phyloP scores from a whole-genome alignment of 1,284 basidiomycete genomes.

The Tausonia pullulans region DNA sequence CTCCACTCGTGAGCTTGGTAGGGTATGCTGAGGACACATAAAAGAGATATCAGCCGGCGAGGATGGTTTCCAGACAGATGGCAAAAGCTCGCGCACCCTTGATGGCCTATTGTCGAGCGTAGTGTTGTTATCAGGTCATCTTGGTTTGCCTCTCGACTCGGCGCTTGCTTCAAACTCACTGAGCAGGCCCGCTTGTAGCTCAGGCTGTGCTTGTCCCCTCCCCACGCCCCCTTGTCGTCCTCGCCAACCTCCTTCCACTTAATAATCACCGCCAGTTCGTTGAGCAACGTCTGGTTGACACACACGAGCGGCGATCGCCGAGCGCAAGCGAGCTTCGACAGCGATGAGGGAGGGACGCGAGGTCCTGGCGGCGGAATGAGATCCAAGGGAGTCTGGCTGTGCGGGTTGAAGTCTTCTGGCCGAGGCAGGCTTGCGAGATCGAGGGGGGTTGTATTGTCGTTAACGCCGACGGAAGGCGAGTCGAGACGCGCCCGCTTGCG shows the following conservation, averaged over 20 bases:
- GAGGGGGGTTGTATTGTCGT: too few relatives aligned
- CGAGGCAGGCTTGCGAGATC: too few relatives aligned
- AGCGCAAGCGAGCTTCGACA: conserved; percentile 1
- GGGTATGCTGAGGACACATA: background rate
- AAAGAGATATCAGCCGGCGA: too few relatives aligned
- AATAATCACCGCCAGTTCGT: conserved; percentile 4
- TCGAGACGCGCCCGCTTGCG: too few relatives aligned
- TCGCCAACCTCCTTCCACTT: conserved; percentile 1
- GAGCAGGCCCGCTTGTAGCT: conserved; percentile 2
- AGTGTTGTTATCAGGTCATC: too few relatives aligned
- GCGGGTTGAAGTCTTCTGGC: too few relatives aligned
- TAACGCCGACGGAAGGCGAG: too few relatives aligned
- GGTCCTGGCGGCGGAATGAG: too few relatives aligned
- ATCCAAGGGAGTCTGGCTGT: too few relatives aligned
- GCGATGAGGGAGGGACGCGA: too few relatives aligned
- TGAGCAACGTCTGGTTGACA: conserved; percentile 10
- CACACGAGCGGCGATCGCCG: conserved; percentile 4
- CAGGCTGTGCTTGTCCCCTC: background rate
- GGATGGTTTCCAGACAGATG: too few relatives aligned
- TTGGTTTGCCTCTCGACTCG: too few relatives aligned
- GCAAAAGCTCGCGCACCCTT: background rate
- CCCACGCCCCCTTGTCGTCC: background rate
- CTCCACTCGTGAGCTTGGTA: background rate
- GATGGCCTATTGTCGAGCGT: background rate
- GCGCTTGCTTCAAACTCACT: background rate